These are phyloP conservation scores for Hibiscus tridactylites DNA, from an alignment of 345 rosid species.

Conservation along the genomic window DNA sequence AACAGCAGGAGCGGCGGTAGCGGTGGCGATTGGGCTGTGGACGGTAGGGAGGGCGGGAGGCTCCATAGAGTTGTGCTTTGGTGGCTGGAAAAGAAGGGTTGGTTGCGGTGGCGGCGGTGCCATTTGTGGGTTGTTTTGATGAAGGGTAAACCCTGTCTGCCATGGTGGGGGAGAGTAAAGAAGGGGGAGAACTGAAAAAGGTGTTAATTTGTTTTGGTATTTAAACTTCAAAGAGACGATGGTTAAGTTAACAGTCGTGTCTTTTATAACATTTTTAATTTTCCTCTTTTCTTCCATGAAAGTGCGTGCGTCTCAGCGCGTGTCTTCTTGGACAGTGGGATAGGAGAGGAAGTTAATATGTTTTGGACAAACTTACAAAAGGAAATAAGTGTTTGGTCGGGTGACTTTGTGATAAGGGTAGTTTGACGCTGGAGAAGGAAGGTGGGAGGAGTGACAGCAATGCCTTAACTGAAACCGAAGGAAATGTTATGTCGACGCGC, in stretches of 20 bases:
- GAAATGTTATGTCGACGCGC: background rate
- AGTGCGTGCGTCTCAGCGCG: background rate
- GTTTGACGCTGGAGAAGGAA: background rate
- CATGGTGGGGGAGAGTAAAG: slow-evolving; percentile 28
- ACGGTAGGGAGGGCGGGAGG: slow-evolving; percentile 67
- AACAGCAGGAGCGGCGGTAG: slow-evolving; percentile 44
- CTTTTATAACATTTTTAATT: too few relatives aligned
- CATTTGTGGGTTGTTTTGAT: slow-evolving; percentile 35
- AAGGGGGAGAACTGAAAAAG: background rate
- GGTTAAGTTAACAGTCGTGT: too few relatives aligned
- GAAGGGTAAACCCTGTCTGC: slow-evolving; percentile 59
- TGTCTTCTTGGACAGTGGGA: background rate
- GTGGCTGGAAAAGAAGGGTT: slow-evolving; percentile 51
- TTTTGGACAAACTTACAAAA: background rate
- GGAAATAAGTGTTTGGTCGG: background rate
- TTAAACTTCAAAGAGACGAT: background rate
- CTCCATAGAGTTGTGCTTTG: slow-evolving; percentile 62
- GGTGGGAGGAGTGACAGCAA: too few relatives aligned
- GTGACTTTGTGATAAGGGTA: background rate
- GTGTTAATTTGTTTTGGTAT: background rate
- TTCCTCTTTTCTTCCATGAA: too few relatives aligned
- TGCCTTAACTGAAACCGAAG: background rate
- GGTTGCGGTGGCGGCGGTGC: slow-evolving; percentile 16
- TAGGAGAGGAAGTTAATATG: background rate
- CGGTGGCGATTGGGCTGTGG: slow-evolving; percentile 50